Conservation (phyloP, 2,329 filamentous ascomycete species). For the Macrophomina pseudophaseolina region DNA sequence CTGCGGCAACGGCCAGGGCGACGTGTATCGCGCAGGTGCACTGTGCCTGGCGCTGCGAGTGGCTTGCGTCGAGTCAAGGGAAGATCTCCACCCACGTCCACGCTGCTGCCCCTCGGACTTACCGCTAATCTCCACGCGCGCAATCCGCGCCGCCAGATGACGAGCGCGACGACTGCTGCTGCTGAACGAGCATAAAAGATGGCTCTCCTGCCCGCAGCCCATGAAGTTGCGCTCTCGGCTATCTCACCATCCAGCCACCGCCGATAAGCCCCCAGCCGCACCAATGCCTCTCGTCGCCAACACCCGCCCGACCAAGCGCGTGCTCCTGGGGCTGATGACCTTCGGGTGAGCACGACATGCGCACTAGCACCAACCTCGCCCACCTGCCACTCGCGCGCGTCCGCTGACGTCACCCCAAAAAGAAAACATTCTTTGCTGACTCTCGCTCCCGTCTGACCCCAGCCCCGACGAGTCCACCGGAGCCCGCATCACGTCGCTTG, state of each 20-base stretch:
- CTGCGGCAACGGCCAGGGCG: neutral
- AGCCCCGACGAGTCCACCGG: slow-evolving; percentile 64
- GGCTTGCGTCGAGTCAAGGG: slow-evolving; percentile 13
- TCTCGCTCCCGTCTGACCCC: slow-evolving; percentile 9
- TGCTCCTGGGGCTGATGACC: slow-evolving; percentile 87
- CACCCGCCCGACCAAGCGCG: slow-evolving; percentile 61
- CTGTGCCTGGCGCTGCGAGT: slow-evolving; percentile 16
- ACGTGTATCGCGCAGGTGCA: slow-evolving; percentile 13
- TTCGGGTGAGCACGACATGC: slow-evolving; percentile 59
- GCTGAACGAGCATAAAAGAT: neutral
- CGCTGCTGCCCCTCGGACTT: neutral
- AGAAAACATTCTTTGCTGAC: neutral
- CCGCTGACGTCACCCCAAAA: slow-evolving; percentile 6
- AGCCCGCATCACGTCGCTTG: slow-evolving; percentile 73
- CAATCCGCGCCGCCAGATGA: slow-evolving; percentile 9
- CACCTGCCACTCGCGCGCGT: neutral
- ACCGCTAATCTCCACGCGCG: slow-evolving; percentile 11
- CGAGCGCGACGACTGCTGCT: slow-evolving; percentile 1
- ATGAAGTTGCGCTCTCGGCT: slow-evolving; percentile 3
- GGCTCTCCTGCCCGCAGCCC: neutral
- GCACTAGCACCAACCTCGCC: neutral
- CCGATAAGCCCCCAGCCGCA: slow-evolving; percentile 6
- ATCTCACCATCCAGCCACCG: slow-evolving; percentile 7
- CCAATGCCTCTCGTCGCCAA: slow-evolving; percentile 49
- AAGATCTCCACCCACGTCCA: neutral